Evolutionary conservation across 352 stramenopile species (phyloP).

Genomic region (Globisporangium irregulare): DNA sequence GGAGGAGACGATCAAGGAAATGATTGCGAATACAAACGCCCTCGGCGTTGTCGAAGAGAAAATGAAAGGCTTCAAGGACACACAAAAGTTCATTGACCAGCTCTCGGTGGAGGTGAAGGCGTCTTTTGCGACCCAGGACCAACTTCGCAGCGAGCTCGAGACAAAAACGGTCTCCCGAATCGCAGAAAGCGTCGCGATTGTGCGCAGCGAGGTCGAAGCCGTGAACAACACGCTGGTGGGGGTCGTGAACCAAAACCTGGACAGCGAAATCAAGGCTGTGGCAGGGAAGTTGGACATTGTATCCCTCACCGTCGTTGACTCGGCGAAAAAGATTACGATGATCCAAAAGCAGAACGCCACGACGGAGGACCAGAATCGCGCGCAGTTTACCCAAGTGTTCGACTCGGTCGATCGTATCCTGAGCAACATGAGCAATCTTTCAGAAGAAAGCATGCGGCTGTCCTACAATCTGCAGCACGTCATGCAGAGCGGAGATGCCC

Average conservation of each 20-base stretch:
- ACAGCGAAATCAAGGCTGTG: slow-evolving; percentile 54
- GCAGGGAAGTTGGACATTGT: slow-evolving; percentile 52
- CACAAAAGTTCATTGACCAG: slow-evolving; percentile 39
- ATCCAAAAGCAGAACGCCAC: slow-evolving; percentile 55
- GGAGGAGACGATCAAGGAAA: slow-evolving; percentile 51
- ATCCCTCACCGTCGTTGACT: slow-evolving; percentile 45
- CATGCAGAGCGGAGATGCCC: slow-evolving; percentile 41
- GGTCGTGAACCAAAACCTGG: slow-evolving; percentile 54
- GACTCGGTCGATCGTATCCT: slow-evolving; percentile 65
- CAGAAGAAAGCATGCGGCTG: slow-evolving; percentile 68
- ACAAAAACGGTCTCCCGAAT: slow-evolving; percentile 52
- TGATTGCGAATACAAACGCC: slow-evolving; percentile 36
- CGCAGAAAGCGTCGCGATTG: slow-evolving; percentile 39
- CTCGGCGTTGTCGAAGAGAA: slow-evolving; percentile 53
- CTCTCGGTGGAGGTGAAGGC: slow-evolving; percentile 42
- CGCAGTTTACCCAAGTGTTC: slow-evolving; percentile 62
- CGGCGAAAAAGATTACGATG: slow-evolving; percentile 51
- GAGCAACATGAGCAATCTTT: slow-evolving; percentile 61
- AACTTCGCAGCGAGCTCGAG: slow-evolving; percentile 51
- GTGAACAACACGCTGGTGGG: slow-evolving; percentile 53
- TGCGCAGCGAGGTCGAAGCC: slow-evolving; percentile 46
- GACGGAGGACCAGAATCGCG: slow-evolving; percentile 53
- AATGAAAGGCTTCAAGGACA: slow-evolving; percentile 53
- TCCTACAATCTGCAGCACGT: slow-evolving; percentile 65
- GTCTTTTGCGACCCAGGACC: slow-evolving; percentile 34